phyloP scores from a whole-genome alignment of 2,329 filamentous ascomycete genomes.

The Cryoendolithus antarcticus region DNA sequence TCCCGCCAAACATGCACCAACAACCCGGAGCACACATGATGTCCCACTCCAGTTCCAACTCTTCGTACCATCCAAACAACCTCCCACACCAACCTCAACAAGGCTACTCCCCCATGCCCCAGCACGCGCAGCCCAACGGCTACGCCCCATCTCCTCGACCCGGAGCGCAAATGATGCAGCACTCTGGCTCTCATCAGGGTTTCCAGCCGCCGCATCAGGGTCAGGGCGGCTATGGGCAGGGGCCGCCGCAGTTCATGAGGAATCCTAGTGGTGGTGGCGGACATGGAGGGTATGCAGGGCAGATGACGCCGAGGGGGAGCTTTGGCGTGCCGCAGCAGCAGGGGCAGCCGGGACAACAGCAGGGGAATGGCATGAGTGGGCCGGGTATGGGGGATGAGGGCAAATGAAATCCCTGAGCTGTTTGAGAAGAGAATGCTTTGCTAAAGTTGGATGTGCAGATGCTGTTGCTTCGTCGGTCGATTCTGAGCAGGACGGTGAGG shows the following conservation, averaged over 20 bases:
- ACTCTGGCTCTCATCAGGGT: slow-evolving; percentile 86
- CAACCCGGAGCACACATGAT: slow-evolving; percentile 6
- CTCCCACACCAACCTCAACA: slow-evolving; percentile 1
- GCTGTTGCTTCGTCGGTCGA: too few relatives aligned
- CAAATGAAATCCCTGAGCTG: slow-evolving; percentile 21
- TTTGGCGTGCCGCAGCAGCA: slow-evolving; percentile 1
- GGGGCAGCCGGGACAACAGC: slow-evolving; percentile 2
- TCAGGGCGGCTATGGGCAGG: slow-evolving; percentile 4
- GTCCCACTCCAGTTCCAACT: slow-evolving; percentile 45
- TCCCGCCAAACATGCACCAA: slow-evolving; percentile 46
- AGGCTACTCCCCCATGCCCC: slow-evolving; percentile 48
- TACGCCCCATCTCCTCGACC: slow-evolving; percentile 80
- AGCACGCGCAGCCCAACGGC: slow-evolving; percentile 56
- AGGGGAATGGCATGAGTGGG: slow-evolving; percentile 1
- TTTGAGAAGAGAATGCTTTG: too few relatives aligned
- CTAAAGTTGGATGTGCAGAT: too few relatives aligned
- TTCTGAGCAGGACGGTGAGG: too few relatives aligned
- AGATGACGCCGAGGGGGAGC: slow-evolving; percentile 4
- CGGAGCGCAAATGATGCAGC: slow-evolving; percentile 80
- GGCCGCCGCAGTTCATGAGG: slow-evolving; percentile 12
- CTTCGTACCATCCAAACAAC: slow-evolving; percentile 39
- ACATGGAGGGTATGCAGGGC: slow-evolving; percentile 1
- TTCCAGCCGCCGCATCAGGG: slow-evolving; percentile 29
- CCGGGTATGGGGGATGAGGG: slow-evolving; percentile 5
- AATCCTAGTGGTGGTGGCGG: slow-evolving; percentile 2